Percentiles rank a stretch among this genome's conserved stretches.
Evolutionary conservation across 345 rosid species (phyloP).

Genomic region (Litchi chinensis): DNA sequence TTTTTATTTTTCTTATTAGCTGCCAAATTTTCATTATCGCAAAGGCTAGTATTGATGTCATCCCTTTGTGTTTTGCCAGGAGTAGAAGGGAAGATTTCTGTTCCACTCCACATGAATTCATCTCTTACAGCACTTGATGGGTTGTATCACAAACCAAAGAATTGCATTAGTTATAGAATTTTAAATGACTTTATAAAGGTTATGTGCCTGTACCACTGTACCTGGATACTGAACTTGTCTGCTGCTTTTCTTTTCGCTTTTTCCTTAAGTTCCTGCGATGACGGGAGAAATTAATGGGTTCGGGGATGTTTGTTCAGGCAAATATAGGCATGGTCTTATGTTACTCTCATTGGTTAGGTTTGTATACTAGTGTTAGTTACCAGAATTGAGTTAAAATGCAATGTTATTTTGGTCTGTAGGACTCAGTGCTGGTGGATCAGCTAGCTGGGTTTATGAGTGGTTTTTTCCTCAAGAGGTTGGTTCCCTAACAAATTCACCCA

Average conservation of each 20-base stretch:
- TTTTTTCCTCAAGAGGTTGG: neutral
- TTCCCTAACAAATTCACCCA: neutral
- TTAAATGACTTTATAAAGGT: no score
- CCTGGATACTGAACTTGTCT: neutral
- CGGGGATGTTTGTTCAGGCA: neutral
- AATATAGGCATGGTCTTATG: constrained; percentile 10
- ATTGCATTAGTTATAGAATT: constrained; percentile 10
- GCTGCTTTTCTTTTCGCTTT: neutral
- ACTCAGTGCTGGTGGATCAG: neutral
- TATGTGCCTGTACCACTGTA: neutral
- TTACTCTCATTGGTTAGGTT: neutral
- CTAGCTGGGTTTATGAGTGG: no score
- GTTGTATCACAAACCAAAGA: neutral
- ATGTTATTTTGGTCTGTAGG: neutral
- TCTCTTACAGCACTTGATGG: neutral
- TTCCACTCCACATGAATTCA: neutral
- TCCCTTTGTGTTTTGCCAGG: constrained; percentile 20
- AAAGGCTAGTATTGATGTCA: constrained; percentile 7
- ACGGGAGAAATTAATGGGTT: neutral
- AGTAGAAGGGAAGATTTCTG: neutral
- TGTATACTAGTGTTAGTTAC: neutral
- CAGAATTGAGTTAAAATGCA: constrained; percentile 8
- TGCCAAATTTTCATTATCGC: neutral
- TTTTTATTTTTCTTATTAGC: neutral
- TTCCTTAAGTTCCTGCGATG: neutral